phyloP scores from a whole-genome alignment of 805 yeast genomes.

The Kodamaea nitidulidarum region DNA sequence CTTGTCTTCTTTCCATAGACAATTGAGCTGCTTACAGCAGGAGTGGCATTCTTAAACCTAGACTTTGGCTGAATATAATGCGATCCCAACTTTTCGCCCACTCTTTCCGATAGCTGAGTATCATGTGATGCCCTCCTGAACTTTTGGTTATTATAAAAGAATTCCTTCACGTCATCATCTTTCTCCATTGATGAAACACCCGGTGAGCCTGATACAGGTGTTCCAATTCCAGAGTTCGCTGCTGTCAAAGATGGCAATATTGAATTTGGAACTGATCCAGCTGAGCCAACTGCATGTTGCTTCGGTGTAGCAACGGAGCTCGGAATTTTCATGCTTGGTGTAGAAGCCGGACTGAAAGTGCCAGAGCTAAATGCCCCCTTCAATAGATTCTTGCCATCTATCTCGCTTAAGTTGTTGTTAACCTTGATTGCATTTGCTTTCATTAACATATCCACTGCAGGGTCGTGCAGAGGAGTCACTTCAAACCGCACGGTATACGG shows the following conservation, averaged over 20 bases:
- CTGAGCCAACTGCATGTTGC: too few relatives aligned
- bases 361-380: conserved; percentile 10
- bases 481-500: conserved; percentile 75
- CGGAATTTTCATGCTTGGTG: neutral
- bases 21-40: conserved; percentile 24
- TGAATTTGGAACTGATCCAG: conserved; percentile 15
- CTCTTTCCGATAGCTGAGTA: conserved; percentile 15
- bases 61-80: conserved; percentile 46
- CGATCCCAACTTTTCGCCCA: conserved; percentile 24
- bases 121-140: conserved; percentile 8
- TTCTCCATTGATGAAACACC: conserved; percentile 11
- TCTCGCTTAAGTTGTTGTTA: conserved; percentile 3
- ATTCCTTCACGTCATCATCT: conserved; percentile 49
- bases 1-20: conserved; percentile 30
- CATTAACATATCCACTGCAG: conserved; percentile 3
- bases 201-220: conserved; percentile 15
- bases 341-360: neutral
- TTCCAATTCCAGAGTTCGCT: conserved; percentile 25
- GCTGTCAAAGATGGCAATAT: conserved; percentile 36
- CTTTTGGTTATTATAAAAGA: conserved; percentile 35
- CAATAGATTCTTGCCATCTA: conserved; percentile 9
- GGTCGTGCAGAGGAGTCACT: conserved; percentile 19
- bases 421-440: conserved; percentile 9
- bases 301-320: neutral
- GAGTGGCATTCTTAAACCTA: conserved; percentile 25